Conservation (phyloP, 2,329 filamentous ascomycete genomes). For the Hypoxylon rubiginosum region DNA sequence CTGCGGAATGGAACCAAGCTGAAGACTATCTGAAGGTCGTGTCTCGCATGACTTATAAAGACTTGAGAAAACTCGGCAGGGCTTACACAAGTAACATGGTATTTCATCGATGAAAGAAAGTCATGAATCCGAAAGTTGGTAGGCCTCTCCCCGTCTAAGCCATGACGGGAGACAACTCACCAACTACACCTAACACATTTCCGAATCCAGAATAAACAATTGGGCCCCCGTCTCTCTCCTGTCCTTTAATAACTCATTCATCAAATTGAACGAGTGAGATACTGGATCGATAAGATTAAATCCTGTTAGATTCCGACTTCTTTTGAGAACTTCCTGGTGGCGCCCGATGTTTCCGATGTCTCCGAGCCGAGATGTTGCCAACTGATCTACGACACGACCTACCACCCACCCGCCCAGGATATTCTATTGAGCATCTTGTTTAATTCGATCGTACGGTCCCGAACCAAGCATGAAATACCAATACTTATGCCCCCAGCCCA, state of each 20-base stretch:
- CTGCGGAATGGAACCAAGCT: too few species aligned
- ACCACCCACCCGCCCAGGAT: not conserved
- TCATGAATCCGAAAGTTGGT: too few species aligned
- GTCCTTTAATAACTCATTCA: not conserved
- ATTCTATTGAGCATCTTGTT: not conserved
- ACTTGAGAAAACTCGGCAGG: not conserved
- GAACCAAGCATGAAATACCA: slow-evolving; percentile 5
- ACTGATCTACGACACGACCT: not conserved
- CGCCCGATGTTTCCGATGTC: slow-evolving; percentile 33
- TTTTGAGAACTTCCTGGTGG: not conserved
- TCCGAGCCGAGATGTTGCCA: slow-evolving; percentile 32
- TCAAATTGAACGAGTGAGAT: too few species aligned
- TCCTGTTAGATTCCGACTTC: not conserved
- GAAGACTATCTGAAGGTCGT: too few species aligned
- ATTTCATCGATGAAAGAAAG: not conserved
- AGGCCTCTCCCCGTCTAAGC: not conserved
- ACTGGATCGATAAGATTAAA: not conserved
- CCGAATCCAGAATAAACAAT: not conserved
- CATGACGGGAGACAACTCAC: too few species aligned
- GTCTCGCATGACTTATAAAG: too few species aligned
- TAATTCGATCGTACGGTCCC: not conserved
- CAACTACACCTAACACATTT: too few species aligned
- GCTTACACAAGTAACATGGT: not conserved
- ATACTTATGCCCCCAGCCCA: slow-evolving; percentile 6
- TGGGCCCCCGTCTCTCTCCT: not conserved